phyloP scores from a whole-genome alignment of 2,329 filamentous ascomycete species.

The Clarireedia sp. region DNA sequence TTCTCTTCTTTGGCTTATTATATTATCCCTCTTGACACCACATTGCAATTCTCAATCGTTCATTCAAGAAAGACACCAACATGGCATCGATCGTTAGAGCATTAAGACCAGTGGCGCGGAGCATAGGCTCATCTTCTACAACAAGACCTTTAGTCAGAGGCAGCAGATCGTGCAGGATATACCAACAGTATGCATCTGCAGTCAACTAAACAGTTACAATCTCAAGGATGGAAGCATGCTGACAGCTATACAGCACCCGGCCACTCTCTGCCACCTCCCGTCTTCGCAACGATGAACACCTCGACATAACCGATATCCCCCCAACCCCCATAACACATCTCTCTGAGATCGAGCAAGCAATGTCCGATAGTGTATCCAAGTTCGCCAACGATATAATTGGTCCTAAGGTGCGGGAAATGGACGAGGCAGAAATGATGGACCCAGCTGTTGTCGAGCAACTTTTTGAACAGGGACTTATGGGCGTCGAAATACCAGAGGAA shows the following conservation, averaged over 20 bases:
- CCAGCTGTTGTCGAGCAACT: slow-evolving; percentile 78
- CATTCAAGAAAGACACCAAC: not conserved
- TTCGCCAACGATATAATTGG: slow-evolving; percentile 85
- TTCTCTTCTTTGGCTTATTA: not conserved
- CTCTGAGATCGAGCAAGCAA: slow-evolving; percentile 80
- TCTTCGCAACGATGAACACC: slow-evolving; percentile 40
- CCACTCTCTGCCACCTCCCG: slow-evolving; percentile 52
- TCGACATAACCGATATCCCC: slow-evolving; percentile 66
- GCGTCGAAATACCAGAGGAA: slow-evolving; percentile 94
- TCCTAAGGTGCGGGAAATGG: slow-evolving; percentile 92
- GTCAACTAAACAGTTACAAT: not conserved
- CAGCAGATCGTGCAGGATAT: slow-evolving; percentile 31
- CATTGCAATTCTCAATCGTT: too few relatives aligned
- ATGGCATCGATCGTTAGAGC: slow-evolving; percentile 43
- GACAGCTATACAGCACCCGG: slow-evolving; percentile 33
- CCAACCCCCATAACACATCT: slow-evolving; percentile 91
- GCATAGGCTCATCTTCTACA: slow-evolving; percentile 27
- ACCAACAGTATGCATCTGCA: slow-evolving; percentile 32
- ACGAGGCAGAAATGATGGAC: slow-evolving; percentile 94
- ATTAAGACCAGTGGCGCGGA: slow-evolving; percentile 37
- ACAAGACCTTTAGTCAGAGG: slow-evolving; percentile 32
- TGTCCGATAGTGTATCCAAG: slow-evolving; percentile 83
- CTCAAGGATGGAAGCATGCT: not conserved
- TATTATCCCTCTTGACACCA: too few relatives aligned
- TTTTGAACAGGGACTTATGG: slow-evolving; percentile 97